Conservation (phyloP, 2,329 filamentous ascomycete genomes). For the Pseudogymnoascus sp. region DNA sequence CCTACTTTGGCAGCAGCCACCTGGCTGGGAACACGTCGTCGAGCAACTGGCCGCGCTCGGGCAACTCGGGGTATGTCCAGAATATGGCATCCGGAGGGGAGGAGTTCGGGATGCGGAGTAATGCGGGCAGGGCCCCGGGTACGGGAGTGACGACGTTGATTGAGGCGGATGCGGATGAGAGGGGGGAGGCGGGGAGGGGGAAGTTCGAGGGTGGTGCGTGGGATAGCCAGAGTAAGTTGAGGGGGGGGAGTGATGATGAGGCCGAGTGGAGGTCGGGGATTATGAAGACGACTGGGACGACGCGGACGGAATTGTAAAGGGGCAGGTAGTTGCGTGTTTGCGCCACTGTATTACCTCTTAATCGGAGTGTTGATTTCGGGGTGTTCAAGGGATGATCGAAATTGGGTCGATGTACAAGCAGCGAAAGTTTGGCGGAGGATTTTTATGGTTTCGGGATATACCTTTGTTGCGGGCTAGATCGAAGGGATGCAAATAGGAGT, state of each 20-base stretch:
- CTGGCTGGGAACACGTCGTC: not conserved
- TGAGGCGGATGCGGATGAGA: conserved; percentile 14
- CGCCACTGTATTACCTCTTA: not conserved
- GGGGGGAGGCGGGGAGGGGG: conserved; percentile 12
- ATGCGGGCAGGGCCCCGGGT: not conserved
- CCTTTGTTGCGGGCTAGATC: not conserved
- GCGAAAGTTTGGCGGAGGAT: not conserved
- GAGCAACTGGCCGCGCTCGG: conserved; percentile 1
- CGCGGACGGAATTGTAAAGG: conserved; percentile 15
- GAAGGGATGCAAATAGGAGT: not conserved
- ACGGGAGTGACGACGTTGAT: not conserved
- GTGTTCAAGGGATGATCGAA: not conserved
- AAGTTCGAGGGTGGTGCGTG: conserved; percentile 12
- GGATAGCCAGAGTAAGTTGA: conserved; percentile 15
- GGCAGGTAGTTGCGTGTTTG: conserved; percentile 8
- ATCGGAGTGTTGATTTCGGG: not conserved
- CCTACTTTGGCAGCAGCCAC: conserved; percentile 16
- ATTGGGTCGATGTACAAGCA: not conserved
- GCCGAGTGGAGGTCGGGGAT: conserved; percentile 15
- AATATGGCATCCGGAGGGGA: not conserved
- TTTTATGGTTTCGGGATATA: not conserved
- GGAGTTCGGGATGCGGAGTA: not conserved
- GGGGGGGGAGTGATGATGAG: conserved; percentile 8
- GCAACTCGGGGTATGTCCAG: not conserved
- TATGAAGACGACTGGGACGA: conserved; percentile 13